Evolutionary conservation across 768 basidiomycete species (phyloP).

Genomic region (Leccinellum luteum): DNA sequence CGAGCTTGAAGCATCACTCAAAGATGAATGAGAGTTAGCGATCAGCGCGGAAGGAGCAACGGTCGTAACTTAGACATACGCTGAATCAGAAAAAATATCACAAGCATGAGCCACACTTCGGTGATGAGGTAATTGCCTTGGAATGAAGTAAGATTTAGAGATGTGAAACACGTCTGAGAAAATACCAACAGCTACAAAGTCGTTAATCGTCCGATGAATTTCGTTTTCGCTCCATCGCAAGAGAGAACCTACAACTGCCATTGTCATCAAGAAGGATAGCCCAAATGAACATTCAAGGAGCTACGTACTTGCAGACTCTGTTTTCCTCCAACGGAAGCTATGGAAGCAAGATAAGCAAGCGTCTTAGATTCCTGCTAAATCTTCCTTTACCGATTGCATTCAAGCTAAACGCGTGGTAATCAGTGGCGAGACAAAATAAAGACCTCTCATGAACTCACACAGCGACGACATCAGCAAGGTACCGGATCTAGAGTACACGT

Average conservation of each 20-base stretch:
- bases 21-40: background rate
- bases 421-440: background rate
- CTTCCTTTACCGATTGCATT: slow-evolving; percentile 5
- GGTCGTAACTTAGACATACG: background rate
- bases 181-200: slow-evolving; percentile 6
- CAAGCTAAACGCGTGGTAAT: slow-evolving; percentile 2
- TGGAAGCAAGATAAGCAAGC: background rate
- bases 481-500: slow-evolving; percentile 15
- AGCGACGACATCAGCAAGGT: slow-evolving; percentile 13
- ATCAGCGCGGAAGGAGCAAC: background rate
- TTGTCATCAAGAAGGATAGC: background rate
- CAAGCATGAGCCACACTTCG: slow-evolving; percentile 1
- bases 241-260: slow-evolving; percentile 14
- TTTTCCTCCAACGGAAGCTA: slow-evolving; percentile 10
- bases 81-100: slow-evolving; percentile 2
- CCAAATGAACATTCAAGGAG: background rate
- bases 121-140: slow-evolving; percentile 7
- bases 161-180: background rate
- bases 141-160: background rate
- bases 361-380: background rate
- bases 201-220: background rate
- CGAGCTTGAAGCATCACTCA: slow-evolving; percentile 16
- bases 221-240: background rate
- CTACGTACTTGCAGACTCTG: slow-evolving; percentile 7
- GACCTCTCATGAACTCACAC: slow-evolving; percentile 13